Conservation (phyloP, 2,329 filamentous ascomycete genomes). For the Alternaria angustiovoidea region DNA sequence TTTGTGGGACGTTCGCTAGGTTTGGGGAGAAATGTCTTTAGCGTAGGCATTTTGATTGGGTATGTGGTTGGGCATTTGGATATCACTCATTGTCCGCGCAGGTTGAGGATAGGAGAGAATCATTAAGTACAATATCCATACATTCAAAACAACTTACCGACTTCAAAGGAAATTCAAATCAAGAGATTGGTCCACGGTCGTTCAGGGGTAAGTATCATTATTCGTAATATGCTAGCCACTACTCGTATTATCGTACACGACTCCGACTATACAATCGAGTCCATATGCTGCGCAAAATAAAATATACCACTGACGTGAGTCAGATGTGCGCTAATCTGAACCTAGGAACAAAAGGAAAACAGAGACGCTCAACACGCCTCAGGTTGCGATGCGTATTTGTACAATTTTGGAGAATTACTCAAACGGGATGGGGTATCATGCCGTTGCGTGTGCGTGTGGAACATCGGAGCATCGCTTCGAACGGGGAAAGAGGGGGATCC, state of each 20-base stretch:
- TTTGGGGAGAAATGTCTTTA: not conserved
- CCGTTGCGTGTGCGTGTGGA: not conserved
- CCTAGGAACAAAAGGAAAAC: not conserved
- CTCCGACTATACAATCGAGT: not conserved
- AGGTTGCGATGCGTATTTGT: constrained; percentile 3
- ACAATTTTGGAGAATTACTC: constrained; percentile 4
- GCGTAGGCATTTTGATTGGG: not conserved
- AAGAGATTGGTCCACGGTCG: not conserved
- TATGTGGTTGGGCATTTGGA: not conserved
- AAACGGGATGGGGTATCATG: not conserved
- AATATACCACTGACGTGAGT: not conserved
- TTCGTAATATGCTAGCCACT: not conserved
- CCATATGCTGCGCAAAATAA: not conserved
- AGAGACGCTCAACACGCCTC: not conserved
- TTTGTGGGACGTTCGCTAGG: not conserved
- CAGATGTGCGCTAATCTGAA: not conserved
- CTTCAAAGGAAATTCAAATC: not conserved
- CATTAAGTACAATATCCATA: not conserved
- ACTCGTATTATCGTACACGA: not conserved
- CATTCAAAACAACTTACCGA: not conserved
- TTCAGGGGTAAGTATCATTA: not conserved
- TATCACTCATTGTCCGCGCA: not conserved
- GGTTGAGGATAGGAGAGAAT: not conserved
- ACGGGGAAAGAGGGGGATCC: constrained; percentile 11
- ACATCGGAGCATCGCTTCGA: not conserved